Percentiles rank a stretch among this genome's conserved stretches.
Conservation (phyloP, 2,329 filamentous ascomycete genomes). For the Ophiostoma sp. region DNA sequence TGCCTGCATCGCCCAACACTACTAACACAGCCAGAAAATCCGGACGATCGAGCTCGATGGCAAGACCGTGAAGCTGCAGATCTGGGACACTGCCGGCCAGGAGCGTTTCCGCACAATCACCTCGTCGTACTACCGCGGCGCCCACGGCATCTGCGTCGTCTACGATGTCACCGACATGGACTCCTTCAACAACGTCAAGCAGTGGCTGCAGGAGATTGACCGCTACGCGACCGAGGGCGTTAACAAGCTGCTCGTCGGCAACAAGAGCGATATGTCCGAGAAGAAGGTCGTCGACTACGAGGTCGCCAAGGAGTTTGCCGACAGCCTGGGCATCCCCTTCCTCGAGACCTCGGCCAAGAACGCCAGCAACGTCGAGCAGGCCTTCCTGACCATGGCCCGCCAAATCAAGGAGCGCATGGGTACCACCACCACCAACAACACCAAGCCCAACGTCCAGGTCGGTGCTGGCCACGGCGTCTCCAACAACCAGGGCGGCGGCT, state of each 20-base stretch:
- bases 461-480: constrained; percentile 92
- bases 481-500: constrained; percentile 35
- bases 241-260: constrained; percentile 98
- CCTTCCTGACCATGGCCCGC: constrained; percentile 98
- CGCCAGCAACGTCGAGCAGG: constrained; percentile 98
- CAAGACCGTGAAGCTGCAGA: constrained; percentile 99
- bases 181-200: constrained; percentile 99
- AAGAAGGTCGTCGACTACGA: constrained; percentile 99
- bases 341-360: constrained; percentile 99
- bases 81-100: constrained; percentile 98
- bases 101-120: constrained; percentile 99
- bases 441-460: constrained; percentile 96
- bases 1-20: neutral
- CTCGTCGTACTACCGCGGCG: constrained; percentile 98
- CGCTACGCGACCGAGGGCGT: constrained; percentile 98
- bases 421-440: constrained; percentile 90
- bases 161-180: constrained; percentile 99
- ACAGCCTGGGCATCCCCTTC: constrained; percentile 98
- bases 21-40: constrained; percentile 70
- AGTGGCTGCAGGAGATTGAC: constrained; percentile 99
- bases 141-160: constrained; percentile 98
- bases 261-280: constrained; percentile 99
- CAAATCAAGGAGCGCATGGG: constrained; percentile 99
- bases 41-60: constrained; percentile 98
- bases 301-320: constrained; percentile 98